Conservation (phyloP, 495 filamentous ascomycete genomes). For the Aspergillus affinis region DNA sequence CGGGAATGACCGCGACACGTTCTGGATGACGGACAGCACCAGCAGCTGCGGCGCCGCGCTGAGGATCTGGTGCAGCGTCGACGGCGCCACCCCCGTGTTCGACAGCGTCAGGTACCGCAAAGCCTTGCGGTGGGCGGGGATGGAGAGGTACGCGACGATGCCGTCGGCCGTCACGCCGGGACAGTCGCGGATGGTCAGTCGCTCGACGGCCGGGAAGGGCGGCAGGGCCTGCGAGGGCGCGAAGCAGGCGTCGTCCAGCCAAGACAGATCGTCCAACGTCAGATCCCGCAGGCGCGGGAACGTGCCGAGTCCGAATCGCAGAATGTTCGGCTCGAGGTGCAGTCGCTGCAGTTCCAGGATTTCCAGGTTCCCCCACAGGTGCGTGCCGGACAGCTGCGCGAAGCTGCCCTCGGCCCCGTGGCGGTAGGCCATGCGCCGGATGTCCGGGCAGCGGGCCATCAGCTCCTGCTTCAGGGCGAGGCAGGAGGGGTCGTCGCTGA, state of each 20-base stretch:
- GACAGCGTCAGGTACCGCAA: constrained; percentile 64
- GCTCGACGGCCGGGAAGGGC: constrained; percentile 67
- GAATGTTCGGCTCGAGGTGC: constrained; percentile 66
- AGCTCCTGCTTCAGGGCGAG: constrained; percentile 77
- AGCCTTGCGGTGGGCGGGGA: constrained; percentile 43
- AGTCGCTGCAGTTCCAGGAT: constrained; percentile 72
- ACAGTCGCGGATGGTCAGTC: constrained; percentile 64
- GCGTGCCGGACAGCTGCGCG: constrained; percentile 60
- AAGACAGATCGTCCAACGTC: constrained; percentile 63
- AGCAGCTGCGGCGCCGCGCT: constrained; percentile 58
- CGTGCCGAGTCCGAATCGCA: constrained; percentile 68
- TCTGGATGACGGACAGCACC: constrained; percentile 64
- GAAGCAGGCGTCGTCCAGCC: constrained; percentile 76
- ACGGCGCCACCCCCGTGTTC: constrained; percentile 64
- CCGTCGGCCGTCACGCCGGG: constrained; percentile 70
- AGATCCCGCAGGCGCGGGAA: constrained; percentile 69
- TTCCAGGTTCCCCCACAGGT: constrained; percentile 77
- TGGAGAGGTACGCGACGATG: constrained; percentile 61
- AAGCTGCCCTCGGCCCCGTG: constrained; percentile 77
- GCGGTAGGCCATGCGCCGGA: constrained; percentile 85
- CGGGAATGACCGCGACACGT: constrained; percentile 65
- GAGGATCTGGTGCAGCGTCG: constrained; percentile 63
- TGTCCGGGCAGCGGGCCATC: constrained; percentile 74
- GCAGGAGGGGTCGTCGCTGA: constrained; percentile 72
- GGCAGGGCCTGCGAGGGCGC: constrained; percentile 56